Evolutionary conservation across 2,329 filamentous ascomycete species (phyloP), one percentile per base, ranked within the genome.

Genomic region (Fusarium clavum): DNA sequence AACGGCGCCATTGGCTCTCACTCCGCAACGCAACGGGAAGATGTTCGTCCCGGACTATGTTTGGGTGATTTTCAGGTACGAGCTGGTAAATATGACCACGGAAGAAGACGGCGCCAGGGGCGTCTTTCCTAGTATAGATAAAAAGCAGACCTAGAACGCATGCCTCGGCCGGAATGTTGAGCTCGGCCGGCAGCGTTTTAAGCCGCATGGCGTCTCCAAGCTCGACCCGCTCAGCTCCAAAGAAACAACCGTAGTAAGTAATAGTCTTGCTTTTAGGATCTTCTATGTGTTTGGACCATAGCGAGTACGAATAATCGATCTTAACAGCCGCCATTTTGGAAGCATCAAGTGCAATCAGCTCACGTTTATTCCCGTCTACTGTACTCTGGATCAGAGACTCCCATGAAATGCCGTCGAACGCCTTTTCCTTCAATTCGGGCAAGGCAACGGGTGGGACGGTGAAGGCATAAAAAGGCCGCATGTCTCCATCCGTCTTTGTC

Each of bases 391-490:
- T 77, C 43, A 82, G 68, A 5, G 69, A 69, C 9, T 81, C 77
- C 85, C 85, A 87, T 12, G 79, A 74, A 14, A 85, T 75, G 6
- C 81, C 77, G 14, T 83, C 80, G 67, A 84, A 83, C 1, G 76
- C 65, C 48, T 80, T 79, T 20, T 80, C 79, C 58, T 79, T 79
- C 8, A 85, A 71, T 6, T 82, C 79, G 1, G 79, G 70, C 12
- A 83, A 72, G 13, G 75, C 74, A 11, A 85, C 80, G 3, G 78
- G 77, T 0, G 85, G 85, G 2, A 87, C 84, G 13, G 82, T 85
- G 61, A 85, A 87, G 13, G 85, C 84, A 41, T 85, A 79, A 67
- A 86, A 87, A 2, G 85, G 85, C 5, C 85, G 81, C 70, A 86
- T 79, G 20, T 85, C 82, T 7, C 69, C 73, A 47, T 82, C 79